Conservation (phyloP, 768 basidiomycete species). For the Lentinula sp. region DNA sequence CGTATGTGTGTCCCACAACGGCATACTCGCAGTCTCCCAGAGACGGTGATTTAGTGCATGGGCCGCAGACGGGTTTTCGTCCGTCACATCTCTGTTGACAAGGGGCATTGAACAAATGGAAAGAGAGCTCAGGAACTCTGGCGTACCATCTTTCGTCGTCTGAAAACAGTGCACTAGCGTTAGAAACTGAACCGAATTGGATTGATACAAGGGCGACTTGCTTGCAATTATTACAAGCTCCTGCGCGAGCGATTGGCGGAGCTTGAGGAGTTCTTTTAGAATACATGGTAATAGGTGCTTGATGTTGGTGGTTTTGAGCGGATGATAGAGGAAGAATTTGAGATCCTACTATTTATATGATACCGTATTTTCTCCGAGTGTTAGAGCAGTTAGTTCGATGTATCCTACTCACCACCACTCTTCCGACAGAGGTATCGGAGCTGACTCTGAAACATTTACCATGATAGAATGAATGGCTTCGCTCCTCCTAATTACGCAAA, state of each 20-base stretch:
- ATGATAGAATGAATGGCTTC: too few relatives aligned
- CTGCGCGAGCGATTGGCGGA: neutral
- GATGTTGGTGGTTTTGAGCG: too few relatives aligned
- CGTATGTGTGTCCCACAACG: slow-evolving; percentile 30
- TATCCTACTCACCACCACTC: too few relatives aligned
- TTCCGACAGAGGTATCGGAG: too few relatives aligned
- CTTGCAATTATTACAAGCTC: slow-evolving; percentile 4
- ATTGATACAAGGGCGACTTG: neutral
- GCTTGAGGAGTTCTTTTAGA: neutral
- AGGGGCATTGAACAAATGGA: too few relatives aligned
- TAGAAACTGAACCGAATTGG: neutral
- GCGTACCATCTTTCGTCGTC: slow-evolving; percentile 38
- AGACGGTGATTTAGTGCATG: slow-evolving; percentile 27
- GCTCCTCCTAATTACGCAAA: too few relatives aligned
- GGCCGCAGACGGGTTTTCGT: slow-evolving; percentile 29
- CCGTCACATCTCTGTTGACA: slow-evolving; percentile 34
- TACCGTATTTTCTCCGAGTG: too few relatives aligned
- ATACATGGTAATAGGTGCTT: neutral
- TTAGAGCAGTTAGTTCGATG: too few relatives aligned
- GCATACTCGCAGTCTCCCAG: slow-evolving; percentile 38
- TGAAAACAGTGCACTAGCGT: slow-evolving; percentile 8
- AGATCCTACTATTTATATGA: too few relatives aligned
- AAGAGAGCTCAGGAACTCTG: neutral
- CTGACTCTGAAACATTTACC: too few relatives aligned
- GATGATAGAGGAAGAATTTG: too few relatives aligned